Conservation (phyloP, 2,329 filamentous ascomycete genomes). For the Ophiostoma ips region DNA sequence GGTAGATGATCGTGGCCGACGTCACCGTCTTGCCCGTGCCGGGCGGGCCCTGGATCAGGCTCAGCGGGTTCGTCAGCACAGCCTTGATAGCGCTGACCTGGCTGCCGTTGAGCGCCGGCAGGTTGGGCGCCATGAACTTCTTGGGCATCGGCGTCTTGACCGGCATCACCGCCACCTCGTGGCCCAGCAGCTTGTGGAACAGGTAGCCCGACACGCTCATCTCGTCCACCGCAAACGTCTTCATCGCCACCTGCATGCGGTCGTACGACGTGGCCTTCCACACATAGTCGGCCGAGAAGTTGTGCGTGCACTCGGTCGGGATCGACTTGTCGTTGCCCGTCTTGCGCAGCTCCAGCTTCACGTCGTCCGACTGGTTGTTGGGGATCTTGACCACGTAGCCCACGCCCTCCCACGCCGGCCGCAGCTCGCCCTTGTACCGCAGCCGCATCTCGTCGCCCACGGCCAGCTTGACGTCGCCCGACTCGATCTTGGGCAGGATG, state of each 20-base stretch:
- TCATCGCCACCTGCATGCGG: conserved; percentile 98
- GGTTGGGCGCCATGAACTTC: conserved; percentile 88
- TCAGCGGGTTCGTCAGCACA: conserved; percentile 83
- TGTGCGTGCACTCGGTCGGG: conserved; percentile 89
- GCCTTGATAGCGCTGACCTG: conserved; percentile 95
- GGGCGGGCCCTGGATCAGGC: conserved; percentile 90
- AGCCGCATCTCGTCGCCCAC: conserved; percentile 98
- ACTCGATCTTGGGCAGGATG: conserved; percentile 88
- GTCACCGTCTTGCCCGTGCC: conserved; percentile 98
- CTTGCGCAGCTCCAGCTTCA: conserved; percentile 85
- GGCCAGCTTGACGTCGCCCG: conserved; percentile 93
- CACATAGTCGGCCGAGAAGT: conserved; percentile 97
- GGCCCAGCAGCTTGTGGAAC: conserved; percentile 89
- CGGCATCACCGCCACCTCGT: conserved; percentile 84
- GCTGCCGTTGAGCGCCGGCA: conserved; percentile 89
- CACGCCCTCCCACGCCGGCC: conserved; percentile 88
- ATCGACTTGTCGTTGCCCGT: conserved; percentile 94
- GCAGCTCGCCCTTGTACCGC: conserved; percentile 88
- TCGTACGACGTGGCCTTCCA: conserved; percentile 99
- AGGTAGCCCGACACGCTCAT: conserved; percentile 98
- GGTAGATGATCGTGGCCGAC: conserved; percentile 96
- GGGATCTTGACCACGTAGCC: conserved; percentile 99
- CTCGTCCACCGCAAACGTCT: conserved; percentile 94
- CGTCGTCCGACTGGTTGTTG: conserved; percentile 97
- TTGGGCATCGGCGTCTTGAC: conserved; percentile 94